Conservation (phyloP, 352 stramenopile species). For the Pythium inflatum region DNA sequence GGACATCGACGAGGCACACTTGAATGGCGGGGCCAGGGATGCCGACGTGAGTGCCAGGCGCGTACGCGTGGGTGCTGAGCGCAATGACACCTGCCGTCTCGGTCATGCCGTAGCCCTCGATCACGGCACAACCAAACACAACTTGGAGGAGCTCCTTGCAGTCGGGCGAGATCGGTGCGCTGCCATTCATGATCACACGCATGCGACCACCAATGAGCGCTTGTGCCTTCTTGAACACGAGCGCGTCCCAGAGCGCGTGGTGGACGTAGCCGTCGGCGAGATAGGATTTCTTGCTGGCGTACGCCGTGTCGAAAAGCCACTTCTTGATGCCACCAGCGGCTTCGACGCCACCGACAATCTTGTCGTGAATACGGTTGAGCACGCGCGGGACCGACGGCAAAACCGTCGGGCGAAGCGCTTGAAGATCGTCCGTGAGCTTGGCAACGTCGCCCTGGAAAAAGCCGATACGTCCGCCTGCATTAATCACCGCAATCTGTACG, state of each 20-base stretch:
- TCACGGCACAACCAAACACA: constrained; percentile 88
- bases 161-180: constrained; percentile 89
- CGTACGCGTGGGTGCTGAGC: constrained; percentile 41
- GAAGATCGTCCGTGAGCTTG: constrained; percentile 92
- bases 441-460: constrained; percentile 84
- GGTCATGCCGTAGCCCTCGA: constrained; percentile 96
- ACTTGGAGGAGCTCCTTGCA: constrained; percentile 95
- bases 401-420: constrained; percentile 88
- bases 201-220: constrained; percentile 87
- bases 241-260: constrained; percentile 90
- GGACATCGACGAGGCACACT: constrained; percentile 94
- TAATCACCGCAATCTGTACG: constrained; percentile 85
- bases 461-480: constrained; percentile 69
- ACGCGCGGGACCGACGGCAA: constrained; percentile 94
- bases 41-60: constrained; percentile 89
- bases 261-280: constrained; percentile 38
- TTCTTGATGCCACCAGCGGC: constrained; percentile 39
- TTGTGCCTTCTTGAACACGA: constrained; percentile 97
- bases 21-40: constrained; percentile 83
- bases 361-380: constrained; percentile 87
- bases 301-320: constrained; percentile 42
- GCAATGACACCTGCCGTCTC: constrained; percentile 67
- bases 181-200: constrained; percentile 93
- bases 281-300: constrained; percentile 46
- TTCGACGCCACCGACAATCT: constrained; percentile 61